These are phyloP conservation scores for Bondarzewia mesenterica DNA, from an alignment of 1,284 basidiomycete species.

Conservation along the genomic window DNA sequence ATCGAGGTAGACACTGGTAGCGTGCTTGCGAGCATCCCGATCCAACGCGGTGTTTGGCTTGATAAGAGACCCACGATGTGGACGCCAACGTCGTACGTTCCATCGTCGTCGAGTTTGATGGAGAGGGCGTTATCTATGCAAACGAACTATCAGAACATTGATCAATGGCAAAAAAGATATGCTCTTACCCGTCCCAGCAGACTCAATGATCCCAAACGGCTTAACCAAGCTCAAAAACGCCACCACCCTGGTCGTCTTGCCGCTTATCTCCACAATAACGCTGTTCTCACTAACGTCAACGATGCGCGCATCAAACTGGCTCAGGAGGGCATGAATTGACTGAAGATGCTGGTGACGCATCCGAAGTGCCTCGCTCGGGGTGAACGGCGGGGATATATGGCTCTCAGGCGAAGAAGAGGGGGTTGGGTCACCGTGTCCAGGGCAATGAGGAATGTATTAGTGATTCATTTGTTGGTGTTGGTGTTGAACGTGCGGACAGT, in stretches of 20 bases:
- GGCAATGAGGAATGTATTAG: constrained; percentile 54
- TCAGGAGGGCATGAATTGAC: constrained; percentile 77
- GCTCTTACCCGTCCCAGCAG: constrained; percentile 83
- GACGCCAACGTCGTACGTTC: constrained; percentile 85
- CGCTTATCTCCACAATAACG: constrained; percentile 92
- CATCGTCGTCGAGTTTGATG: constrained; percentile 82
- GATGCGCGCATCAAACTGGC: constrained; percentile 89
- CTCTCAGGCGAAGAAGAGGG: constrained; percentile 35
- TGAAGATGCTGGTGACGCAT: constrained; percentile 87
- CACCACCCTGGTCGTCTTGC: constrained; percentile 87
- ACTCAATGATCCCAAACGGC: constrained; percentile 91
- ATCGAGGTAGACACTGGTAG: constrained; percentile 94
- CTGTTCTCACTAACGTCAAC: constrained; percentile 94
- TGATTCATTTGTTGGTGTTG: constrained; percentile 60
- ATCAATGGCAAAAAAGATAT: constrained; percentile 93
- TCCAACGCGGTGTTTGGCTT: constrained; percentile 95
- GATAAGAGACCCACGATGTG: constrained; percentile 94
- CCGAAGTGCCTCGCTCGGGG: constrained; percentile 18
- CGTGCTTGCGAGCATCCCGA: constrained; percentile 94
- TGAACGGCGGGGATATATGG: constrained; percentile 11
- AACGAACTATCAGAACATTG: constrained; percentile 93
- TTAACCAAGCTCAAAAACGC: constrained; percentile 89
- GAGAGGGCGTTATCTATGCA: constrained; percentile 97
- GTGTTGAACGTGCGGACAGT: constrained; percentile 57
- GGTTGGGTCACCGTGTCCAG: constrained; percentile 16